These are phyloP conservation scores for Scedosporium boydii DNA, from an alignment of 2,329 filamentous ascomycete genomes.

Conservation along the genomic window DNA sequence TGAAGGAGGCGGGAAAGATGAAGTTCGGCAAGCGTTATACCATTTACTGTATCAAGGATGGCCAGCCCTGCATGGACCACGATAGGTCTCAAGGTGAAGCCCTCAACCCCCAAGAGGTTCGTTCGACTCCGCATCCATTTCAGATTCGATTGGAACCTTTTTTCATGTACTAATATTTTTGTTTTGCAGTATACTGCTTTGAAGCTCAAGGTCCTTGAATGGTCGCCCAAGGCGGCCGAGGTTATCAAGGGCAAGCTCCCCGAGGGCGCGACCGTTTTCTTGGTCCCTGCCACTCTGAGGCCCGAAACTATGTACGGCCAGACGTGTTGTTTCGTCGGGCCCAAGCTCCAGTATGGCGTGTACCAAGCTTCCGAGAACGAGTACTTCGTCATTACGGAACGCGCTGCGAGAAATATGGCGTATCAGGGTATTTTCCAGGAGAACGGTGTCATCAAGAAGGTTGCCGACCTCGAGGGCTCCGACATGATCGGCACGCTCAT, in stretches of 20 bases:
- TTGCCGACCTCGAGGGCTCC: constrained; percentile 65
- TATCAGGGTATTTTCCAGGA: constrained; percentile 79
- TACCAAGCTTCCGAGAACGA: constrained; percentile 71
- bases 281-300: constrained; percentile 83
- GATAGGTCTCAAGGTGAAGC: constrained; percentile 36
- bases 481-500: constrained; percentile 83
- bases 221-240: constrained; percentile 67
- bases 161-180: background rate
- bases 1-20: constrained; percentile 85
- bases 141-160: background rate
- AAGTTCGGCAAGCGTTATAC: constrained; percentile 91
- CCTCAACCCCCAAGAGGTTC: constrained; percentile 61
- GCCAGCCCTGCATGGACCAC: constrained; percentile 38
- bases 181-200: constrained; percentile 63
- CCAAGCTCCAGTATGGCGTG: constrained; percentile 79
- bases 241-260: constrained; percentile 70
- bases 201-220: constrained; percentile 86
- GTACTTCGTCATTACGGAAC: constrained; percentile 75
- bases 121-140: background rate
- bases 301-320: constrained; percentile 99
- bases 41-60: constrained; percentile 76
- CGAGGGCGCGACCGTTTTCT: constrained; percentile 68
- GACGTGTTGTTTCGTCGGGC: constrained; percentile 89
- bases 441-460: constrained; percentile 66
- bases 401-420: constrained; percentile 91